phyloP scores from a whole-genome alignment of 2,329 filamentous ascomycete species.

The Colletotrichum cordylinicola region DNA sequence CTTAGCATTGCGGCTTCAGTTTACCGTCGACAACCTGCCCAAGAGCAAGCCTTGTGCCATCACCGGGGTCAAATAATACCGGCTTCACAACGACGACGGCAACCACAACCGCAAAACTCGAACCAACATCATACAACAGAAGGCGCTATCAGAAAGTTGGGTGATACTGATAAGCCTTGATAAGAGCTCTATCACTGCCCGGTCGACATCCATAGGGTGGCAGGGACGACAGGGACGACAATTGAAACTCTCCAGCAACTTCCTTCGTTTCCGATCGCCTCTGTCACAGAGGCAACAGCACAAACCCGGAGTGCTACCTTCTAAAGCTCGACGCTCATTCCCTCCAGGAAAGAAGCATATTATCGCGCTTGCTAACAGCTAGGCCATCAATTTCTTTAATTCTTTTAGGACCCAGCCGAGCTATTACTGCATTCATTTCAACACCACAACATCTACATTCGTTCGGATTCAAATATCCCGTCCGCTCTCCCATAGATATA shows the following conservation, averaged over 20 bases:
- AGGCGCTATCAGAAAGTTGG: not conserved
- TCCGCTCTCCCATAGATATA: not conserved
- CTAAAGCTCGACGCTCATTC: not conserved
- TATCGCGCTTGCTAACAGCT: not conserved
- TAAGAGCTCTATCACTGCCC: not conserved
- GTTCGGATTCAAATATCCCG: not conserved
- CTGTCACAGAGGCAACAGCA: not conserved
- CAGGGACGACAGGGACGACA: not conserved
- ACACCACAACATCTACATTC: not conserved
- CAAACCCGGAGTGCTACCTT: not conserved
- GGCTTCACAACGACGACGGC: not conserved
- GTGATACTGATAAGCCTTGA: not conserved
- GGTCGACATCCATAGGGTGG: not conserved
- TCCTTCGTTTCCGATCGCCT: not conserved
- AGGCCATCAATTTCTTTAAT: not conserved
- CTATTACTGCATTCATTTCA: not conserved
- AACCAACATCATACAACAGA: not conserved
- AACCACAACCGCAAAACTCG: rapidly evolving
- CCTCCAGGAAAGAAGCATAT: not conserved
- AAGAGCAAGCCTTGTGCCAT: not conserved
- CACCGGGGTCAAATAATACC: not conserved
- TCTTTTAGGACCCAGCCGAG: not conserved
- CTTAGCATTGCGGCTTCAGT: rapidly evolving
- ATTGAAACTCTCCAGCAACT: not conserved
- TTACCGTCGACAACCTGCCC: not conserved